Base-by-base conservation (phyloP, 257 asterid genomes). In the Penstemon barbatus region DNA sequence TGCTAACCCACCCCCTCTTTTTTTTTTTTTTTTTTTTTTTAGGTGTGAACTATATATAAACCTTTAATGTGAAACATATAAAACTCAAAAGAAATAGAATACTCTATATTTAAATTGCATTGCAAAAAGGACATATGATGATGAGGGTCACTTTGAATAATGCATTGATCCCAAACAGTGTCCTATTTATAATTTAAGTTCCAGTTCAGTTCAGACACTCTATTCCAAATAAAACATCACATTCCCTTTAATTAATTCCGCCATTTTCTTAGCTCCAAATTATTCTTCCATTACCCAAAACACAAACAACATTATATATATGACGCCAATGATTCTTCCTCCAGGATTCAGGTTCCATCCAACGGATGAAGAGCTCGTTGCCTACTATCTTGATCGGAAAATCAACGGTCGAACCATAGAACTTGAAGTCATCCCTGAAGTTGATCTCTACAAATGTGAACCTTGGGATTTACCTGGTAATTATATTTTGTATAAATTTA, bases 391-490 rank as follows among this genome's bases (percentile, higher is more conserved):
- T 0, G 79, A 85, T 37, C 79, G 89, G 42, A 87, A 87, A 73
- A 87, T 87, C 83, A 87, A 83, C 83, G 95, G 95, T 3, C 84
- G 83, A 4, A 62, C 10, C n/a, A 85, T 85, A 64, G 91, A 87
- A 74, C 95, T 87, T 6, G 83, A 87, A 57, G 84, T 87, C 75
- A 84, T 84, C 68, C 94, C 94, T 0, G 90, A 82, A 66, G 88
- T 84, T 25, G 92, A 86, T 74, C 89, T 86, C 66, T 86, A 86
- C 83, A 83, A 86, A 79, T 86, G 86, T 54, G 94, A 87, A 74
- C 94, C 94, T 1, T 84, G 94, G 94, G 94, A 87, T 77, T 77
- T 87, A 71, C 95, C 95, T 0, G 95, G 90, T 86, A 77, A 1
- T 5, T 52, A 19, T 10, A 60, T 43, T 7, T 12, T 2, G 25